A percentile compares a stretch with the other conserved stretches of the same genome.
Conservation (phyloP, 2,329 filamentous ascomycete species). For the Rugonectria rugulosa region DNA sequence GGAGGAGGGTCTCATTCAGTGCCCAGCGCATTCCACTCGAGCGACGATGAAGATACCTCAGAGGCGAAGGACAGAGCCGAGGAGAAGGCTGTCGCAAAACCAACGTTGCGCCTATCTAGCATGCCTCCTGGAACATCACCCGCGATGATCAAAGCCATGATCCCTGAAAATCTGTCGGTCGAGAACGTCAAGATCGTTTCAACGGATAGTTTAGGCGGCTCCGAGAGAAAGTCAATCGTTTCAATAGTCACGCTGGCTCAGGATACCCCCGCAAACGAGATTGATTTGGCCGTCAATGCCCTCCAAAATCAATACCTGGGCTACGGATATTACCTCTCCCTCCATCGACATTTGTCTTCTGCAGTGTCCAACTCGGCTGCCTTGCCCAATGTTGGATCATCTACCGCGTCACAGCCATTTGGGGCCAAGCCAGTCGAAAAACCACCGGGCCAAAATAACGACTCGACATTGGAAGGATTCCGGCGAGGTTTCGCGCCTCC, state of each 20-base stretch:
- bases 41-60: constrained; percentile 62
- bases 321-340: constrained; percentile 80
- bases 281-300: constrained; percentile 79
- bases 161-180: constrained; percentile 67
- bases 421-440: constrained; percentile 74
- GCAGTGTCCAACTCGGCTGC: constrained; percentile 60
- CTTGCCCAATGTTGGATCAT: constrained; percentile 42
- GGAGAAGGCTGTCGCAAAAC: constrained; percentile 67
- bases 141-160: constrained; percentile 65
- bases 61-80: constrained; percentile 55
- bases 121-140: constrained; percentile 68
- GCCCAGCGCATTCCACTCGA: constrained; percentile 76
- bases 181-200: constrained; percentile 78
- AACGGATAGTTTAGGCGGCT: constrained; percentile 55
- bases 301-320: constrained; percentile 87
- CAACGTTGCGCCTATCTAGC: constrained; percentile 67
- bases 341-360: constrained; percentile 85
- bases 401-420: constrained; percentile 70
- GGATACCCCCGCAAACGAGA: constrained; percentile 82
- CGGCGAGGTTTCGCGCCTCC: constrained; percentile 78
- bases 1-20: constrained; percentile 61
- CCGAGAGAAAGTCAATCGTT: constrained; percentile 74
- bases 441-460: constrained; percentile 42
- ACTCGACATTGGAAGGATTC: constrained; percentile 53
- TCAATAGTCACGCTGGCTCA: constrained; percentile 84